Evolutionary conservation across 2,329 filamentous ascomycete genomes (phyloP), one percentile per base, ranked within the genome.

Genomic region (Harringtonia aguacate): DNA sequence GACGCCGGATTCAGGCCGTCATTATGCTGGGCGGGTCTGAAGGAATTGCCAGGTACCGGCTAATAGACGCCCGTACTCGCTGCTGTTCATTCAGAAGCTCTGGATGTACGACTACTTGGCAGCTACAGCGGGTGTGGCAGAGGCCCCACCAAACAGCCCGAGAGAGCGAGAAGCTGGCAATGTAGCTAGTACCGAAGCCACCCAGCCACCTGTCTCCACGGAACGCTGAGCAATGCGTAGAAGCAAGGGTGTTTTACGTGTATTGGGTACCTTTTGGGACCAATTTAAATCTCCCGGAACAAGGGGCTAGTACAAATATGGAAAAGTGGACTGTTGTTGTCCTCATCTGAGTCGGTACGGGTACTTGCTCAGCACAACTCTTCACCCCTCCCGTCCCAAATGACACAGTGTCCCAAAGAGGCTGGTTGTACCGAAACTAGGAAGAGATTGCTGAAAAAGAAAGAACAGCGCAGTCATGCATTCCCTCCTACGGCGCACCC

Each of bases 201-300:
- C 7, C 14, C 5, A 4, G 8, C 12, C 14, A 21, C 21, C 13
- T 20, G 24, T 37, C 42, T 28, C 43, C 10, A n/a, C 36, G 38
- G 38, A 42, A 42, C 27, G 36, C 36, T 24, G 36, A 36, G 24
- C 38, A 22, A 18, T 1, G 24, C 14, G 13, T 2, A 30, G 24
- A 38, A 17, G n/a, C n/a, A n/a, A n/a, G 27, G 20, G 36, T 15
- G 6, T 12, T 9, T 9, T 10, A 17, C 3, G 29, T 41, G 49
- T 50, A 51, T 31, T 24, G 22, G 39, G 42, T 50, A 51, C 47
- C 39, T 48, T 36, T 14, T 35, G 47, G 47, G 39, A 36, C 40
- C 47, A 47, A 40, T 47, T 45, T 49, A 48, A 53, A 50, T 48
- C 45, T 50, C 46, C 52, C 46, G 51, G 48, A 50, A 50, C 48